Evolutionary conservation across 1,284 basidiomycete genomes (phyloP).

Genomic region (Thelephora terrestris): DNA sequence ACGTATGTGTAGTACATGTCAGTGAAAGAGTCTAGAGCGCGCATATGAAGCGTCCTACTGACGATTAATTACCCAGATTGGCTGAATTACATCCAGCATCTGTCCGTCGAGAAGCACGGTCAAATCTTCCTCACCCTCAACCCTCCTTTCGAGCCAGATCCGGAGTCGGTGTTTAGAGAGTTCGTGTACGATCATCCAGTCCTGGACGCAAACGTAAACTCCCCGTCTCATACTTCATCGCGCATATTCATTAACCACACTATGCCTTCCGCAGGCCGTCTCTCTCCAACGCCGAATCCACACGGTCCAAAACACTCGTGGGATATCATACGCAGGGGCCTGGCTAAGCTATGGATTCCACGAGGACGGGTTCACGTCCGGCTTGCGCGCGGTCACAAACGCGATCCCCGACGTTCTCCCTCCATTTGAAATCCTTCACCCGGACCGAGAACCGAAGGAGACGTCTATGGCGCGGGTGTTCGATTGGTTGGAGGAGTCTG

Average conservation of each 20-base stretch:
- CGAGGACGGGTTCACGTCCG: conserved; percentile 73
- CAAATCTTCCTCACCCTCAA: conserved; percentile 74
- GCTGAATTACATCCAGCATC: conserved; percentile 75
- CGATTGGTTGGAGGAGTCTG: background rate
- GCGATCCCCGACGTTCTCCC: conserved; percentile 14
- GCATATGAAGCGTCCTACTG: background rate
- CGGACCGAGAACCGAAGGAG: conserved; percentile 10
- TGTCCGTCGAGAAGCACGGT: conserved; percentile 48
- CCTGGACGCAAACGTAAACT: conserved; percentile 35
- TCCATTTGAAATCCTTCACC: conserved; percentile 23
- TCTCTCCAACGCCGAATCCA: conserved; percentile 44
- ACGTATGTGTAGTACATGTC: conserved; percentile 10
- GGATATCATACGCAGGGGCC: conserved; percentile 69
- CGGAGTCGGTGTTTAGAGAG: conserved; percentile 36
- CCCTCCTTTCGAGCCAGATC: conserved; percentile 54
- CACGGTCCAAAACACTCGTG: conserved; percentile 54
- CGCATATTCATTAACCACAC: background rate
- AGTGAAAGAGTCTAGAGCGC: background rate
- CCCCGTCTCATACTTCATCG: background rate
- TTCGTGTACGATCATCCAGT: conserved; percentile 67
- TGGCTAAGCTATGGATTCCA: conserved; percentile 76
- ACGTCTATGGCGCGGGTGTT: background rate
- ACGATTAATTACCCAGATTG: conserved; percentile 34
- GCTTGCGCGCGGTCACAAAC: conserved; percentile 33
- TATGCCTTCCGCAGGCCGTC: conserved; percentile 31